Base-by-base conservation (phyloP, 345 rosid genomes). In the Syzygium oleosum region DNA sequence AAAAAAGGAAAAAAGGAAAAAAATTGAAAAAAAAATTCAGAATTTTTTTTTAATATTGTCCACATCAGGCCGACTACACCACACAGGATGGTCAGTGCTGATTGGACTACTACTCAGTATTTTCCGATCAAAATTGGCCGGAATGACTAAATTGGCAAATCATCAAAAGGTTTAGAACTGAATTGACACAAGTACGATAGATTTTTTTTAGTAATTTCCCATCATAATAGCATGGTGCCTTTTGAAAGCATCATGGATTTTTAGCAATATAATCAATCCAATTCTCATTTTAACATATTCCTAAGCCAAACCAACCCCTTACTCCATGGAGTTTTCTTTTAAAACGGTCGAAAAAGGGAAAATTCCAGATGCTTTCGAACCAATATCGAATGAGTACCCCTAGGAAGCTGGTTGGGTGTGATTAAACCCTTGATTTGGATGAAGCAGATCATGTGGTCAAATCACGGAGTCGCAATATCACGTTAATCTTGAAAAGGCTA, bases 271-370 rank as follows among this genome's bases (percentile, higher is more conserved):
- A 65, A 65, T 0, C 17, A 3, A 12, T 31, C 43, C 43, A 16
- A 65, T 31, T 65, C 34, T 43, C 2, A 0, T 31, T 31, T 31
- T 16, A 34, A 31, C 43, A 68, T 68, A 68, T 31, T 22, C 23
- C 12, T 16, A 9, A 68, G 21, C 17, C 79, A 31, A 68, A 9
- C 46, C 6, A 9, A 16, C 22, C 0, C 41, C 12, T 16, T 31
- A 65, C 5, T 61, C 3, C 2, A 12, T 5, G 7, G 68, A 61
- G 38, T 61, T 61, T n/a, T 61, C 73, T 61, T n/a, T 51, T 3
- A 2, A 51, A 51, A 51, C 9, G 19, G 0, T 6, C 0, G 0
- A 61, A 61, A 51, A 0, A 6, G 2, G n/a, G n/a, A n/a, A 61
- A 16, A n/a, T 6, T 14, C 38, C n/a, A n/a, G 13, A n/a, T 61